phyloP scores from a whole-genome alignment of 2,329 filamentous ascomycete species.

The Sordariomycetes sp. region DNA sequence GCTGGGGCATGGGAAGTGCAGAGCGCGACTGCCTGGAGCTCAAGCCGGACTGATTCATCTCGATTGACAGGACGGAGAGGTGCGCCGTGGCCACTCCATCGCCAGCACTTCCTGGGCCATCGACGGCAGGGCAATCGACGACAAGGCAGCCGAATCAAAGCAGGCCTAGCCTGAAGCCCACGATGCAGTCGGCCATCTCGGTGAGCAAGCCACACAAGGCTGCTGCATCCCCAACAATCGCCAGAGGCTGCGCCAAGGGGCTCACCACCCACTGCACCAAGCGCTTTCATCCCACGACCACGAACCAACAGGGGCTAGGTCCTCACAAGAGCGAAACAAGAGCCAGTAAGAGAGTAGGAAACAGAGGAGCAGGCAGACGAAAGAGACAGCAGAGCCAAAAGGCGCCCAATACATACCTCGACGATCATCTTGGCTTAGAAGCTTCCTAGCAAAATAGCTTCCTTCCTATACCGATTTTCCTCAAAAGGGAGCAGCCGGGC shows the following conservation, averaged over 20 bases:
- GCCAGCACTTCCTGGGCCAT: neutral
- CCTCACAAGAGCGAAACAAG: neutral
- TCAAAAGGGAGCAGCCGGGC: neutral
- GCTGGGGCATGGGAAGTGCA: too few species aligned
- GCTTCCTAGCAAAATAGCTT: neutral
- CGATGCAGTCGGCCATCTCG: neutral
- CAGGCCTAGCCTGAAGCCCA: neutral
- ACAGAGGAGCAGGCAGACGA: neutral
- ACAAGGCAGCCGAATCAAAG: neutral
- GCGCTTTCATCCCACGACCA: neutral
- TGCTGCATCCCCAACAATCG: neutral
- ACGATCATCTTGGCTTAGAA: constrained; percentile 21
- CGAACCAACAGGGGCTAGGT: neutral
- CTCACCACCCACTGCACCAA: neutral
- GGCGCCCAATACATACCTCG: constrained; percentile 16
- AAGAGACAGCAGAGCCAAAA: neutral
- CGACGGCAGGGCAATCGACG: neutral
- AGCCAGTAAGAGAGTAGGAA: neutral
- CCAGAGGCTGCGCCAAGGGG: neutral
- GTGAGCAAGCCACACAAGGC: neutral
- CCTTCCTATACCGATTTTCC: neutral
- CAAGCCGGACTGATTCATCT: neutral
- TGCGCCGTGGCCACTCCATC: neutral
- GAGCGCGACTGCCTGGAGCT: too few species aligned
- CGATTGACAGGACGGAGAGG: neutral